Evolutionary conservation across 306 rosid species (phyloP), one percentile per base, ranked within the genome.

Genomic region (Rosa lucieae): DNA sequence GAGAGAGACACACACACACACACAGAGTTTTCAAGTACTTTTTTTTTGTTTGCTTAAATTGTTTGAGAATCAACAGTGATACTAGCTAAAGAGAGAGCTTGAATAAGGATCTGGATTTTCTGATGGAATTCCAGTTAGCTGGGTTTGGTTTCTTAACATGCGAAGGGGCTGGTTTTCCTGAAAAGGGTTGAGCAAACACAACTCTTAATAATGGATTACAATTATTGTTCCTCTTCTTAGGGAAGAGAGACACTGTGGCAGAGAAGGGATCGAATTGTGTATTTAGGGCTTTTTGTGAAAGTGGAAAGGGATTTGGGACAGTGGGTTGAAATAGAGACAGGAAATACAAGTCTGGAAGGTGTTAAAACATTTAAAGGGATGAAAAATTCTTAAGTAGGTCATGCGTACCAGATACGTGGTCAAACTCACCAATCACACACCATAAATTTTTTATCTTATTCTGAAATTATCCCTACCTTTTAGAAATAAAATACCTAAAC

Each of bases 161-260:
- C 46, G 49, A 67, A 69, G 75, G 76, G 58, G 26, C 47, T 61
- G 40, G 79, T 80, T 89, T 78, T 67, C 85, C 86, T 77, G 76
- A 87, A 89, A 89, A 83, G 74, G 94, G 81, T 81, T 83, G 78
- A 83, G 86, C 89, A 81, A 82, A 62, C 79, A 72, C 72, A 72
- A 55, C 75, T 86, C 82, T 55, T 70, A 43, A 48, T 71, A 3
- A 67, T 82, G 75, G 71, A 47, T 70, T 76, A 72, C 77, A 78
- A 81, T 78, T 69, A 82, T 84, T 87, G 10, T 32, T 29, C 71
- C 43, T 72, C 73, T 72, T 58, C 82, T 67, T 76, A 53, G 59
- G 39, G 26, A 61, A 73, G 62, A 61, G 79, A 48, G 55, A 77
- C 80, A 52, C 76, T 23, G 62, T 20, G 66, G 35, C 73, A 73